These are phyloP conservation scores for Leishmania tropica DNA, from an alignment of 208 protist species.

Conservation along the genomic window DNA sequence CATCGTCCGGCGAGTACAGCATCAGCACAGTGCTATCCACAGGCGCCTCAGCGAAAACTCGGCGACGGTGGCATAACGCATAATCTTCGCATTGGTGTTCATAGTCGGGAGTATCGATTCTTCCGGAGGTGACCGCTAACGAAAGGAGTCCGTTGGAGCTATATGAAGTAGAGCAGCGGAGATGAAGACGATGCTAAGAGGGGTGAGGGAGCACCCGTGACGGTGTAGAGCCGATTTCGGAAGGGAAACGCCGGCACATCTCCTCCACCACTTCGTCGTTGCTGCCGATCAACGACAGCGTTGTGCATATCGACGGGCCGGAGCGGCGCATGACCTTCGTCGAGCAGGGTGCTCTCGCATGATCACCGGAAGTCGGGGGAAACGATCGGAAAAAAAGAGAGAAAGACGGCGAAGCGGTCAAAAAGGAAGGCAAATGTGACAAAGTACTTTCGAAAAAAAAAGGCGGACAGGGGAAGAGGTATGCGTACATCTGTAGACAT, in stretches of 20 bases:
- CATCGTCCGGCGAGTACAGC: constrained; percentile 26
- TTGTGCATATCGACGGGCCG: not conserved
- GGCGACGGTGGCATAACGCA: not conserved
- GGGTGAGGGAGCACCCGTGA: not conserved
- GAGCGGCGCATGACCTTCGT: not conserved
- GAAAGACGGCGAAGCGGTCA: not conserved
- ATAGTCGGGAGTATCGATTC: not conserved
- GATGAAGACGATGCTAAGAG: not conserved
- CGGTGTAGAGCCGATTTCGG: not conserved
- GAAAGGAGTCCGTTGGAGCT: not conserved
- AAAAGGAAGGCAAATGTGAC: not conserved
- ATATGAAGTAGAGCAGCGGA: not conserved
- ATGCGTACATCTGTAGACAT: not conserved
- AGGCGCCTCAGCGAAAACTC: constrained; percentile 20
- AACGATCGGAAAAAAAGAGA: not conserved
- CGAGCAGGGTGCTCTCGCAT: not conserved
- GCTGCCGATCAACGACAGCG: not conserved
- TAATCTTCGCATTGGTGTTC: not conserved
- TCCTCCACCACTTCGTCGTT: not conserved
- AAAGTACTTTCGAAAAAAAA: too few species aligned
- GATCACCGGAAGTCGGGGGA: not conserved
- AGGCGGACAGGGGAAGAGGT: not conserved
- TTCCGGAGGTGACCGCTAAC: not conserved
- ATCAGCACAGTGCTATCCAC: constrained; percentile 41
- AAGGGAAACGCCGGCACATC: not conserved